A percentile compares a stretch with the other conserved stretches of the same genome.
phyloP scores from a whole-genome alignment of 1,284 basidiomycete species.

The Puccinia sorghi region DNA sequence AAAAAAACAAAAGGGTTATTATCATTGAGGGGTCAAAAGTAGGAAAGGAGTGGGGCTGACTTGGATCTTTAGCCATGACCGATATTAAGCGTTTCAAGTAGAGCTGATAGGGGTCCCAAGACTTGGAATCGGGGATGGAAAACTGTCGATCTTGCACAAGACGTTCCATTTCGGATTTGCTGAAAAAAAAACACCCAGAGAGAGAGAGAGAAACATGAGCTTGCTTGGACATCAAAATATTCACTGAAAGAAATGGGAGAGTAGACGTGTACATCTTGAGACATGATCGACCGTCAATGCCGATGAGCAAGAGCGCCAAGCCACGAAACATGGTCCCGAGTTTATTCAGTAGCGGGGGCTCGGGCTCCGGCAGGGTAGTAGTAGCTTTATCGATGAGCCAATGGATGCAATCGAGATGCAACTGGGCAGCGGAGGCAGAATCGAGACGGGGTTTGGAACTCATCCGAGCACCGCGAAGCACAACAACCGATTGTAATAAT shows the following conservation, averaged over 20 bases:
- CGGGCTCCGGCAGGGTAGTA: conserved; percentile 53
- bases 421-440: conserved; percentile 52
- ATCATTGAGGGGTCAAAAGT: background rate
- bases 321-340: conserved; percentile 55
- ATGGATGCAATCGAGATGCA: conserved; percentile 55
- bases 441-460: conserved; percentile 54
- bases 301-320: conserved; percentile 54
- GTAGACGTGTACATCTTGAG: conserved; percentile 54
- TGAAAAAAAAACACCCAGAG: background rate
- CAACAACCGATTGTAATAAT: conserved; percentile 54
- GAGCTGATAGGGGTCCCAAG: conserved; percentile 56
- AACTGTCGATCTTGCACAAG: conserved; percentile 53
- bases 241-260: background rate
- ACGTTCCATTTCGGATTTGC: conserved; percentile 55
- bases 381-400: conserved; percentile 54
- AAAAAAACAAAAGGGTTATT: background rate
- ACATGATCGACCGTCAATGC: conserved; percentile 54
- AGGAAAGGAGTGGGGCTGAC: conserved; percentile 11
- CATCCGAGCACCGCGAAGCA: conserved; percentile 56
- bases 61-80: conserved; percentile 54
- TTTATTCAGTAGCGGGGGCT: conserved; percentile 51
- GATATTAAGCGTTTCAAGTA: conserved; percentile 57
- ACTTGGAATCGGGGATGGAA: conserved; percentile 53
- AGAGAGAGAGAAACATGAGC: background rate
- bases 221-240: background rate